These are phyloP conservation scores for Cordyceps cateniannulata DNA, from an alignment of 2,329 filamentous ascomycete species.

Conservation along the genomic window DNA sequence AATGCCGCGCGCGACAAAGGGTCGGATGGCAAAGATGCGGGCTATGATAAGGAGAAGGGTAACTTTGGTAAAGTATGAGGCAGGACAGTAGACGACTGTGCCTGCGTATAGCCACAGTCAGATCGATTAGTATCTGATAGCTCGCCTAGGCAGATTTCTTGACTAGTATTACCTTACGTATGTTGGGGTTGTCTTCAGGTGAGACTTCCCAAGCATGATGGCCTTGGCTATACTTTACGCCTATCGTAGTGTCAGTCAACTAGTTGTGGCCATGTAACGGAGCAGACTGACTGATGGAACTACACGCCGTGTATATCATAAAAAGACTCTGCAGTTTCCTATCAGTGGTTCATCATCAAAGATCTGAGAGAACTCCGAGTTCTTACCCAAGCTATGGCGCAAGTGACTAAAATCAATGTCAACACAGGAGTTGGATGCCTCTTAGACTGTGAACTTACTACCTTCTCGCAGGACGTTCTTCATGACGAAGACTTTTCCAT, in stretches of 20 bases:
- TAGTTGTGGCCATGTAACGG: too few relatives aligned
- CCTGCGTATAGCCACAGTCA: slow-evolving; percentile 23
- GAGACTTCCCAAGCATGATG: slow-evolving; percentile 21
- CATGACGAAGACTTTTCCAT: slow-evolving; percentile 14
- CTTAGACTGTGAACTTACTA: background rate
- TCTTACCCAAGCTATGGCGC: slow-evolving; percentile 15
- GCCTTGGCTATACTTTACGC: slow-evolving; percentile 18
- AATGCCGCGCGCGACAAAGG: slow-evolving; percentile 21
- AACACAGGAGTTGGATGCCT: background rate
- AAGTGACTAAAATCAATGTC: slow-evolving; percentile 11
- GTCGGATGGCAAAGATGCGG: slow-evolving; percentile 23
- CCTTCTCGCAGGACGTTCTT: slow-evolving; percentile 2
- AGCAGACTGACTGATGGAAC: slow-evolving; percentile 12
- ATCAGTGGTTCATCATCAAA: background rate
- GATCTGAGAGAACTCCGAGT: background rate
- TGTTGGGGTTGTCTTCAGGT: slow-evolving; percentile 12
- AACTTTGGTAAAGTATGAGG: slow-evolving; percentile 25
- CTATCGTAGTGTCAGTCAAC: background rate
- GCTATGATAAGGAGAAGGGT: slow-evolving; percentile 27
- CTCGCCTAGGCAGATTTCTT: too few relatives aligned
- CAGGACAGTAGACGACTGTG: slow-evolving; percentile 23
- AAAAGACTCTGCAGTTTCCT: background rate
- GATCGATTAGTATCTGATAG: background rate
- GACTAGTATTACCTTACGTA: slow-evolving; percentile 14
- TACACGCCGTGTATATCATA: slow-evolving; percentile 9